These are phyloP conservation scores for Cicer arietinum DNA, from an alignment of 306 rosid species.

Conservation along the genomic window DNA sequence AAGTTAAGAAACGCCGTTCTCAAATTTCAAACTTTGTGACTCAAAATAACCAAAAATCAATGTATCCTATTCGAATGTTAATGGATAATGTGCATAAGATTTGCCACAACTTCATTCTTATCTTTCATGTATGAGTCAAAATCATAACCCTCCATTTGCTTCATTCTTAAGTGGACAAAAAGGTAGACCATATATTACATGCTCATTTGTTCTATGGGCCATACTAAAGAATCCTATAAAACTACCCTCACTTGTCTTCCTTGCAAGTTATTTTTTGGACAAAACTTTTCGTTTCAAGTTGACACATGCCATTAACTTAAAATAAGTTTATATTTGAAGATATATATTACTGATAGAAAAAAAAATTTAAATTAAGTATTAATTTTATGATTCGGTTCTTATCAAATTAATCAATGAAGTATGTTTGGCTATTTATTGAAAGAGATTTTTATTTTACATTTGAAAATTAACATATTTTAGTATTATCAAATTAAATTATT, in stretches of 20 bases:
- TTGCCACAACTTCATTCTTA: conserved; percentile 41
- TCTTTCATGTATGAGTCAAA: conserved; percentile 49
- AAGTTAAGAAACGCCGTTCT: too few relatives aligned
- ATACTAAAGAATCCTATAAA: conserved; percentile 1
- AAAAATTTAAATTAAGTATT: not conserved
- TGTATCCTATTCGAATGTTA: not conserved
- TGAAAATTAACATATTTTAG: too few relatives aligned
- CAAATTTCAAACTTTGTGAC: too few relatives aligned
- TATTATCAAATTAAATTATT: too few relatives aligned
- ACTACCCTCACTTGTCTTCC: not conserved
- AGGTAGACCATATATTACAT: conserved; percentile 12
- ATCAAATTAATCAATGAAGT: not conserved
- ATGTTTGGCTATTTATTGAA: not conserved
- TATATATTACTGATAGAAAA: not conserved
- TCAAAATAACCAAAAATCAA: too few relatives aligned
- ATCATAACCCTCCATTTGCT: conserved; percentile 46
- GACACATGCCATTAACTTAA: not conserved
- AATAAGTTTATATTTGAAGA: not conserved
- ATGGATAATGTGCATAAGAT: conserved; percentile 32
- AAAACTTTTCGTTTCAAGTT: conserved; percentile 1
- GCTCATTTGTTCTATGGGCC: conserved; percentile 30
- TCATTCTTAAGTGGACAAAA: conserved; percentile 28
- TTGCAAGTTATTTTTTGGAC: not conserved
- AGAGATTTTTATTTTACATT: too few relatives aligned
- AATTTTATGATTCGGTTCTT: not conserved